Base-by-base conservation (phyloP, 495 filamentous ascomycete genomes). In the Xylaria curta region DNA sequence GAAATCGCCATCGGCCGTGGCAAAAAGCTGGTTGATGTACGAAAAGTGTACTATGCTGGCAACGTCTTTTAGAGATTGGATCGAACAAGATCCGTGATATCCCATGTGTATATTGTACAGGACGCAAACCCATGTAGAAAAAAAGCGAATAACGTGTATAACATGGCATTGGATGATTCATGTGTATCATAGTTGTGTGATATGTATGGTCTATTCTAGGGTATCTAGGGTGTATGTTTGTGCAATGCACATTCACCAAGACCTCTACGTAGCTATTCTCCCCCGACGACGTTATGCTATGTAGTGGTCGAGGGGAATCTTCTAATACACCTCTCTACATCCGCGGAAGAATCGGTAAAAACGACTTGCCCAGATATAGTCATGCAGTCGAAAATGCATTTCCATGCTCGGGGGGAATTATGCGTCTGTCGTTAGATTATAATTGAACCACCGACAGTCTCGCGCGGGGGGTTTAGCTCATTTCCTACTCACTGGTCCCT, bases 21-120 rank as follows among this genome's bases (percentile, higher is more conserved):
- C 56, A 94, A 90, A 87, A 99, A 99, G 87, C 81, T 99, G 74
- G 94, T 98, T 21, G 96, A 99, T 85, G 91, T 95, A 59, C 86
- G 96, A 76, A 98, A 94, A 86, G 96, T 98, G 76, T 99, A 99
- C 84, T 98, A 98, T 84, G 93, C 92, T 21, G 94, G 95, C 13
- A 87, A 87, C 79, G 85, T 89, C 76, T 87, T 84, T 47, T 84
- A 80, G n/a, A 51, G 68, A 51, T 31, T n/a, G 9, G 17, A 0
- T 24, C 31, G 19, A 44, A 59, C 12, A 36, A 54, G 9, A 21
- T n/a, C 21, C 21, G 33, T 56, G 66, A 66, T 60, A 56, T 49
- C 62, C 28, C 17, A 62, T 24, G 51, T 66, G 62, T 66, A 66
- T 60, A 71, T 59, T 71, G 40, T 71, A 66, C 62, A 71, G 66